A percentile compares a stretch with the other conserved stretches of the same genome.
Conservation (phyloP, 257 asterid genomes). For the Prunella vulgaris region DNA sequence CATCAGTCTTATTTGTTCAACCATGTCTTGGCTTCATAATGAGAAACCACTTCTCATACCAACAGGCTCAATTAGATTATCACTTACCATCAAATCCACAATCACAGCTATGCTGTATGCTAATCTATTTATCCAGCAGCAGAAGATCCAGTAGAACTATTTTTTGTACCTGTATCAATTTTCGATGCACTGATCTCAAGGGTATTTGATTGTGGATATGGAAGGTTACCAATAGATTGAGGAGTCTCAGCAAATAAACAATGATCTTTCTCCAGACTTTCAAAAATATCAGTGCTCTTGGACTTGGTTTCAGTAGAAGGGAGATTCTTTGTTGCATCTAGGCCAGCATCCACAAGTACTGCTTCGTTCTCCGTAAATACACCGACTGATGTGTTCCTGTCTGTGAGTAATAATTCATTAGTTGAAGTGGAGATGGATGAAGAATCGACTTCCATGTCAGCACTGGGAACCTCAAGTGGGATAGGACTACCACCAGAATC, state of each 20-base stretch:
- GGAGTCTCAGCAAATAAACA: conserved; percentile 14
- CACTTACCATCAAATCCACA: neutral
- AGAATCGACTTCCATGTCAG: conserved; percentile 36
- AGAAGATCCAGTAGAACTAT: neutral
- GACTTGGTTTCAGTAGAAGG: conserved; percentile 22
- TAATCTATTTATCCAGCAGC: conserved; percentile 3
- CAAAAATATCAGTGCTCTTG: conserved; percentile 14
- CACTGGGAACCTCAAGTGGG: conserved; percentile 26
- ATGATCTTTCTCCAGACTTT: conserved; percentile 22
- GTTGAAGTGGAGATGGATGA: conserved; percentile 21
- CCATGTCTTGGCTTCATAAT: neutral
- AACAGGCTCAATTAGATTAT: neutral
- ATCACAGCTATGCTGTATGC: neutral
- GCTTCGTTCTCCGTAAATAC: conserved; percentile 22
- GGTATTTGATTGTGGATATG: conserved; percentile 12
- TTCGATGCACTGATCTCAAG: neutral
- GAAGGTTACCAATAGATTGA: conserved; percentile 11
- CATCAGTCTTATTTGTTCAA: neutral
- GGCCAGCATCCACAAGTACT: conserved; percentile 8
- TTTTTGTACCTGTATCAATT: neutral
- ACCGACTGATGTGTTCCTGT: conserved; percentile 22
- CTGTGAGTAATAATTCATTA: conserved; percentile 21
- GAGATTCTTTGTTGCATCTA: too few species aligned
- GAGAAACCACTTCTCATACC: neutral
- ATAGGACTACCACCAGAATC: conserved; percentile 8